Evolutionary conservation across 164 flowering plant species (phyloP).

Genomic region (Vitis riparia): DNA sequence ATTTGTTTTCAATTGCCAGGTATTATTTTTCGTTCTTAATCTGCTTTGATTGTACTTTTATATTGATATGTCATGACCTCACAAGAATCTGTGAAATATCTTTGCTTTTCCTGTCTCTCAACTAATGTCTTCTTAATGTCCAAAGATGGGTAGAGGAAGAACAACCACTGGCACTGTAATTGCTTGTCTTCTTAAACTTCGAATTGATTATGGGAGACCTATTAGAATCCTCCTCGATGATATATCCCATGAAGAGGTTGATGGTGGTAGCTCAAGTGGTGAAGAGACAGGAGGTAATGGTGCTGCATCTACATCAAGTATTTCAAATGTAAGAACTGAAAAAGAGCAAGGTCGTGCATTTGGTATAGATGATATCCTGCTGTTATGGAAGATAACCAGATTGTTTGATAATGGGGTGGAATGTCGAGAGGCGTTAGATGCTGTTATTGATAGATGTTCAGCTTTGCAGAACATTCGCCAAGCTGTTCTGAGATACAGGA

Average conservation of each 20-base stretch:
- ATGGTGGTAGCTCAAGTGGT: conserved; percentile 60
- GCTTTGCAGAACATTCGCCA: conserved; percentile 91
- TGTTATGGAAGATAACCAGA: conserved; percentile 84
- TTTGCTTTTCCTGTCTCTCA: neutral
- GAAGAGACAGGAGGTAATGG: conserved; percentile 59
- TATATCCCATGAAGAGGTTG: conserved; percentile 42
- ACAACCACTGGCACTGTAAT: conserved; percentile 97
- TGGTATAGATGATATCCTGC: conserved; percentile 86
- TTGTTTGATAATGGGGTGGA: conserved; percentile 89
- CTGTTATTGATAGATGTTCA: conserved; percentile 90
- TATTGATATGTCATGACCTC: neutral
- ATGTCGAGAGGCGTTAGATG: conserved; percentile 85
- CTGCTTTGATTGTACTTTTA: conserved; percentile 1
- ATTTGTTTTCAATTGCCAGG: conserved; percentile 98
- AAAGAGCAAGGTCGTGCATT: conserved; percentile 53
- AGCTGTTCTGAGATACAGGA: conserved; percentile 88
- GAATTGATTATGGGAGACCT: conserved; percentile 84
- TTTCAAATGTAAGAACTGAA: conserved; percentile 22
- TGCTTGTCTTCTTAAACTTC: conserved; percentile 88
- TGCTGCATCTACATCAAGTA: conserved; percentile 20
- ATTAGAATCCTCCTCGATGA: conserved; percentile 48
- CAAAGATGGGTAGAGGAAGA: conserved; percentile 95
- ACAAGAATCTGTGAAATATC: neutral
- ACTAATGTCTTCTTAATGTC: conserved; percentile 6
- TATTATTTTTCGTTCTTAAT: conserved; percentile 15